These are phyloP conservation scores for Ogataea chonburiensis DNA, from an alignment of 805 yeast species.

Conservation along the genomic window DNA sequence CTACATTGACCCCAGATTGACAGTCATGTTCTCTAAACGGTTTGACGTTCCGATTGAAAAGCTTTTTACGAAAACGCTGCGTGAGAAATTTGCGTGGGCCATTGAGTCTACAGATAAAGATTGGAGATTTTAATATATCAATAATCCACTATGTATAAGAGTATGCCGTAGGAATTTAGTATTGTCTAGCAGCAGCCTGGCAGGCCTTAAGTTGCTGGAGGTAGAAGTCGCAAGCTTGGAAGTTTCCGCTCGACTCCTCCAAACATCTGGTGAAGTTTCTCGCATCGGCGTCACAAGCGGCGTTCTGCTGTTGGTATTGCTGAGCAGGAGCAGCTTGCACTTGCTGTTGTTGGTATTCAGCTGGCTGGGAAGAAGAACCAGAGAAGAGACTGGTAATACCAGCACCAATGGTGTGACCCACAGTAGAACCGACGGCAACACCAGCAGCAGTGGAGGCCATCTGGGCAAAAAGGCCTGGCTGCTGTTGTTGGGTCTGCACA, in stretches of 20 bases:
- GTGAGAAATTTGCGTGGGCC: constrained; percentile 96
- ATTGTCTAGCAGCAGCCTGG: constrained; percentile 87
- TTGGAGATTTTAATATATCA: constrained; percentile 65
- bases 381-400: constrained; percentile 89
- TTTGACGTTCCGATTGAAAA: constrained; percentile 89
- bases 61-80: constrained; percentile 81
- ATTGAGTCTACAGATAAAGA: constrained; percentile 83
- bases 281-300: constrained; percentile 87
- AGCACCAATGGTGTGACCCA: constrained; percentile 96
- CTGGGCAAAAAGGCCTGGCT: constrained; percentile 90
- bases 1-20: constrained; percentile 90
- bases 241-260: constrained; percentile 90
- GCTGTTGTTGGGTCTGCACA: constrained; percentile 50
- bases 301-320: constrained; percentile 41
- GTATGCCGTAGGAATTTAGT: constrained; percentile 39
- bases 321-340: constrained; percentile 23
- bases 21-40: constrained; percentile 85
- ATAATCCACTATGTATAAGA: constrained; percentile 17
- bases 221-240: constrained; percentile 96
- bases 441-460: constrained; percentile 99
- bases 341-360: constrained; percentile 39
- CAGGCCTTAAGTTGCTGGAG: constrained; percentile 97
- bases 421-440: constrained; percentile 97
- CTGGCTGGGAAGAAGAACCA: constrained; percentile 57
- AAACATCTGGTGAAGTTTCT: constrained; percentile 93